Base-by-base conservation (phyloP, 1,139 yeast species). In the Zygosaccharomyces sapae region DNA sequence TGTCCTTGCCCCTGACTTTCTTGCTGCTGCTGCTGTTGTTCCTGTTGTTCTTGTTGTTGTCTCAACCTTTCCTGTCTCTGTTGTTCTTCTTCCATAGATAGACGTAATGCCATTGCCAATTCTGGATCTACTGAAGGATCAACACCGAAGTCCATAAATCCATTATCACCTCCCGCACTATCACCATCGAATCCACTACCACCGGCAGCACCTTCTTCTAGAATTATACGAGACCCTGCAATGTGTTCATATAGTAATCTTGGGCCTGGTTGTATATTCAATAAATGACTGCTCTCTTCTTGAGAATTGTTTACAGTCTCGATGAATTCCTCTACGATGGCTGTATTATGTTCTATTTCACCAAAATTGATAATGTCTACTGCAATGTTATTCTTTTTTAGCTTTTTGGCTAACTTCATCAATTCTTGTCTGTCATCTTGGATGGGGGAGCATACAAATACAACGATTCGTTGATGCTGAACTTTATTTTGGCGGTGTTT, bases 121-220 rank as follows among this genome's bases (percentile, higher is more conserved):
- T 94, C 98, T 22, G 98, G 98, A 61, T 92, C 99, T 81, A 87
- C 86, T 56, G 83, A 82, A 25, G 96, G 95, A 68, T 92, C 97
- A 34, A 83, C 78, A 43, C 86, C 83, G 56, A 79, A 77, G 54
- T 78, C 83, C 65, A 74, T 75, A 49, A 72, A 71, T 44, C 71
- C 76, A 43, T 73, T 79, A n/a, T n/a, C n/a, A 34, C 73, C 76
- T 29, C 72, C 77, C 36, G 70, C 70, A 10, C 72, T 75, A 8
- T 73, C 73, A 20, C 73, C 77, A 38, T 74, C 72, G 19, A 64
- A 65, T 9, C 65, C 68, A 12, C 63, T 70, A 29, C 70, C 76
- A 8, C 49, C 47, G 33, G 49, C 45, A 24, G 57, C 57, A n/a
- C 59, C 59, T 38, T 60, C 63, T 36, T 58, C 76, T 71, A 59